Conservation (phyloP, 2,329 filamentous ascomycete genomes). For the Fusarium proliferatum region DNA sequence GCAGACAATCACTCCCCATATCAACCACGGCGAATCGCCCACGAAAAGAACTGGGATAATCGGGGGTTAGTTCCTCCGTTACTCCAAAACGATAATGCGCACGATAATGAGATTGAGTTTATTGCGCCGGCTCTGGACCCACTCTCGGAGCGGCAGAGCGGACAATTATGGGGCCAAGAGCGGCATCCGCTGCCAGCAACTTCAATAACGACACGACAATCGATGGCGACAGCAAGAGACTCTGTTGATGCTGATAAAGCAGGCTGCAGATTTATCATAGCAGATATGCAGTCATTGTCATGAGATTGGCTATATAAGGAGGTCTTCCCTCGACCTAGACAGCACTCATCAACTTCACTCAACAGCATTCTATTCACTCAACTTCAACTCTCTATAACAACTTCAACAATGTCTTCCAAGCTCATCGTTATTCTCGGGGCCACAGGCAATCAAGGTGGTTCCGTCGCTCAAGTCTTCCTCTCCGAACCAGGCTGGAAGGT, state of each 20-base stretch:
- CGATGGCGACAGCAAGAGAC: not conserved
- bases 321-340: not conserved
- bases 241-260: constrained; percentile 9
- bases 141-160: not conserved
- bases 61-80: not conserved
- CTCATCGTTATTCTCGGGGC: constrained; percentile 31
- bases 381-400: not conserved
- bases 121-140: not conserved
- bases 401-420: constrained; percentile 19
- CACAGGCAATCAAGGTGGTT: constrained; percentile 37
- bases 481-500: constrained; percentile 19
- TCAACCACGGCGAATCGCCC: not conserved
- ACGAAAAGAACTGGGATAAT: not conserved
- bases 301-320: constrained; percentile 1
- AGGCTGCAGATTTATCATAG: not conserved
- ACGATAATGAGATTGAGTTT: not conserved
- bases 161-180: constrained; percentile 6
- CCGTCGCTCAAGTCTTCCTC: constrained; percentile 13
- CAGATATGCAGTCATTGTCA: not conserved
- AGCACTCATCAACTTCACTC: not conserved
- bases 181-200: not conserved
- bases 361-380: not conserved
- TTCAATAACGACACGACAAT: not conserved
- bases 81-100: not conserved
- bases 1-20: not conserved